Percentiles rank a stretch among this genome's conserved stretches.
Conservation (phyloP, 2,329 filamentous ascomycete species). For the Hirsutella minnesotensis region DNA sequence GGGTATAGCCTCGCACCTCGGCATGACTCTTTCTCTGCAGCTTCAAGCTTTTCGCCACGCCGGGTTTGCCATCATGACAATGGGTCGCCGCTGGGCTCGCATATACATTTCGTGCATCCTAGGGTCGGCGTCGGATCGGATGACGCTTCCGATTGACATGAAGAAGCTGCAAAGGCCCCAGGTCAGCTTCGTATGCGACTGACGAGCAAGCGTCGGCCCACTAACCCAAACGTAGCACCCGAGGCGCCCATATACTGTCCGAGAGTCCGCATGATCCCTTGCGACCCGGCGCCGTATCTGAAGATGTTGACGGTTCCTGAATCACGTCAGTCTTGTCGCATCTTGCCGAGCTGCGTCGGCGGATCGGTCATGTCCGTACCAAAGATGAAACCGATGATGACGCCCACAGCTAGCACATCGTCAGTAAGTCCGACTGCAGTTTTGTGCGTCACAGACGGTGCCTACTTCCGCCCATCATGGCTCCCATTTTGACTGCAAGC, state of each 20-base stretch:
- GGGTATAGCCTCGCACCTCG: conserved; percentile 3
- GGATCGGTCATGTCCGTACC: conserved; percentile 39
- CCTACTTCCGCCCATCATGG: conserved; percentile 98
- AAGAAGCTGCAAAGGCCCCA: conserved; percentile 53
- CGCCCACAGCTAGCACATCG: conserved; percentile 61
- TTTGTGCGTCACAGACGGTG: conserved; percentile 13
- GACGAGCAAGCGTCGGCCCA: not conserved
- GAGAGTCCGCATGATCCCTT: conserved; percentile 85
- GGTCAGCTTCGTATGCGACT: conserved; percentile 9
- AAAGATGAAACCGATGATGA: conserved; percentile 96
- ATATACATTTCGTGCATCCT: conserved; percentile 66
- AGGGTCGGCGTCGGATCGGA: conserved; percentile 78
- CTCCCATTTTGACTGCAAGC: conserved; percentile 67
- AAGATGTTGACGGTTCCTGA: conserved; percentile 88
- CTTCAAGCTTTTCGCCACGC: conserved; percentile 18
- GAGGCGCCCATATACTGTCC: conserved; percentile 96
- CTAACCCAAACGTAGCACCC: conserved; percentile 86
- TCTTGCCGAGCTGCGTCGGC: not conserved
- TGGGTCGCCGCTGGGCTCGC: conserved; percentile 60
- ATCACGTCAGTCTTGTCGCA: not conserved
- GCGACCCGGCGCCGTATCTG: conserved; percentile 82
- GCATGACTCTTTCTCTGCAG: not conserved
- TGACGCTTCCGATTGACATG: conserved; percentile 97
- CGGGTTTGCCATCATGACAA: conserved; percentile 41
- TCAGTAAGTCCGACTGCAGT: conserved; percentile 16